Evolutionary conservation across 768 basidiomycete genomes (phyloP), one percentile per base, ranked within the genome.

Genomic region (Nidularia sp.): DNA sequence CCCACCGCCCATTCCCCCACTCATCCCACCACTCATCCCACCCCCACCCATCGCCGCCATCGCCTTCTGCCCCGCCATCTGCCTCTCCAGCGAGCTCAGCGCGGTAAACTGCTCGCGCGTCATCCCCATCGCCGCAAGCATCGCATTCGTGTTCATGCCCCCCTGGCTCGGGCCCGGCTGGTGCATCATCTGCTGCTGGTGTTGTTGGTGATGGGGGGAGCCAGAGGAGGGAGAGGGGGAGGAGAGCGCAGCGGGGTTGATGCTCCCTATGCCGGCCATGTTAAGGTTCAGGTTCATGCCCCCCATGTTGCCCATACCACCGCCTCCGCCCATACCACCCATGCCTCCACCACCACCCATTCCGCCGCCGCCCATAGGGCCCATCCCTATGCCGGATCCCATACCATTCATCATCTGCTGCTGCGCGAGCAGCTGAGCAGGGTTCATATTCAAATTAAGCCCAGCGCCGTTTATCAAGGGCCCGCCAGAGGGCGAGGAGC

Each of bases 61-160:
- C 39, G 58, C 57, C 53, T 62, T 66, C 34, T 59, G 57, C 31
- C 53, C 55, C 6, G 60, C 44, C 8, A 57, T 45, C 52, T 70
- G 65, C 34, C 52, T 57, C 4, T 71, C 68, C 42, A 61, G 56
- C 4, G 44, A 62, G 10, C 49, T 46, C 15, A 71, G 47, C 2
- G 52, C 48, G 34, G n/a, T n/a, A 53, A 68, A 70, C 42, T 70
- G 68, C 42, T 70, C 66, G 36, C 59, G 62, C 44, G 67, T 61
- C 49, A 69, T 59, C 48, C 60, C 60, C 49, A 67, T 55, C 29
- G 53, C 34, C n/a, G 51, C 49, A 41, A 69, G 49, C 18, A 56
- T 18, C 18, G 22, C 22, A 7, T 6, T 48, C 53, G 65, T 52
- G 48, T 53, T 50, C 48, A 45, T 54, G 44, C 36, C 36, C n/a